Evolutionary conservation across 2,329 filamentous ascomycete genomes (phyloP).

Genomic region (Clathrospora elynae): DNA sequence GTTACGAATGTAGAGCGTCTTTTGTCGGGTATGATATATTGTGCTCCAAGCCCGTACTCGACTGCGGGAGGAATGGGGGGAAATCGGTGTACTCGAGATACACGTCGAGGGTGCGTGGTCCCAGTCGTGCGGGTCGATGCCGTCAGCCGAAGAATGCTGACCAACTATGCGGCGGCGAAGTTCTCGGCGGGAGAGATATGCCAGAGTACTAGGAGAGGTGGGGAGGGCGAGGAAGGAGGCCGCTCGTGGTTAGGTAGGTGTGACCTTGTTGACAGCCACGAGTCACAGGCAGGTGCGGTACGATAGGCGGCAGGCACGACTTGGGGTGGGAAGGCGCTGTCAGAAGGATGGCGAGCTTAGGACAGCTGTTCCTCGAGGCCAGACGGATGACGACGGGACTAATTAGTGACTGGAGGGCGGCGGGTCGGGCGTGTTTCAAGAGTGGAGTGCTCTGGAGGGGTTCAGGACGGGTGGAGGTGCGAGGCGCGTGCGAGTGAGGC

Average conservation of each 20-base stretch:
- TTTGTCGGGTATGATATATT: slow-evolving; percentile 8
- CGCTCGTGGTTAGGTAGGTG: slow-evolving; percentile 24
- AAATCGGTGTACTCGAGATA: slow-evolving; percentile 24
- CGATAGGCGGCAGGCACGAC: slow-evolving; percentile 26
- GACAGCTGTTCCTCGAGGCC: slow-evolving; percentile 1
- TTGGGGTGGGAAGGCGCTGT: slow-evolving; percentile 15
- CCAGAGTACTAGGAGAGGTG: slow-evolving; percentile 1
- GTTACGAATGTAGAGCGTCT: slow-evolving; percentile 15
- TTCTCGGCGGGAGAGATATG: background rate
- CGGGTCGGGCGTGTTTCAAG: slow-evolving; percentile 34
- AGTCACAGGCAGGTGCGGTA: slow-evolving; percentile 34
- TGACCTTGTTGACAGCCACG: slow-evolving; percentile 40
- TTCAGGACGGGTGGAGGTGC: slow-evolving; percentile 26
- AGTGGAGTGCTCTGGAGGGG: slow-evolving; percentile 30
- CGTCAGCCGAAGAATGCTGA: slow-evolving; percentile 39
- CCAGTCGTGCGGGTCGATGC: slow-evolving; percentile 37
- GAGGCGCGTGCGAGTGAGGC: slow-evolving; percentile 41
- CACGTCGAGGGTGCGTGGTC: slow-evolving; percentile 31
- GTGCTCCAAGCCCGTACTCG: slow-evolving; percentile 11
- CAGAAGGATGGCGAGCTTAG: slow-evolving; percentile 9
- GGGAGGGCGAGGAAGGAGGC: slow-evolving; percentile 7
- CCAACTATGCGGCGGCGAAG: slow-evolving; percentile 22
- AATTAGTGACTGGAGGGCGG: slow-evolving; percentile 12
- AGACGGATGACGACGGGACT: slow-evolving; percentile 7
- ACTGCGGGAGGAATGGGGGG: slow-evolving; percentile 19